Evolutionary conservation across 169 alveolate genomes (phyloP).

Genomic region (Plasmodium gonderi): DNA sequence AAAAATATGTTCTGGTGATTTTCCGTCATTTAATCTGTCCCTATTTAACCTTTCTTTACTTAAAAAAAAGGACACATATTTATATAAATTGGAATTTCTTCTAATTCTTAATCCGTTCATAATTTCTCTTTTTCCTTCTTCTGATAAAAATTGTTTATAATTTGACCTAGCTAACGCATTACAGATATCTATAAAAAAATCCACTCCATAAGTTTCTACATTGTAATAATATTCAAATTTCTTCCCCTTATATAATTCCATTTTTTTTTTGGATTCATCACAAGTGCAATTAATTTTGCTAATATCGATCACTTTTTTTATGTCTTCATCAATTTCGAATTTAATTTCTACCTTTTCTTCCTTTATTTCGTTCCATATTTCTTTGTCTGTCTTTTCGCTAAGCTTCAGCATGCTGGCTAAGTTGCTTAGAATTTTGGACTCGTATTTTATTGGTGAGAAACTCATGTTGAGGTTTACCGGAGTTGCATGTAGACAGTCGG

Average conservation of each 20-base stretch:
- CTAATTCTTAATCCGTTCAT: constrained; percentile 66
- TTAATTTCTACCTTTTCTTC: background rate
- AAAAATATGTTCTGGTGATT: constrained; percentile 55
- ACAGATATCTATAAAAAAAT: constrained; percentile 70
- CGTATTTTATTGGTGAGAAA: constrained; percentile 43
- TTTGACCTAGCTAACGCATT: constrained; percentile 61
- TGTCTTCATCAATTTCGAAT: constrained; percentile 74
- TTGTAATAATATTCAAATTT: constrained; percentile 55
- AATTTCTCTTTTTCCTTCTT: constrained; percentile 72
- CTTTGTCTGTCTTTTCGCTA: constrained; percentile 50
- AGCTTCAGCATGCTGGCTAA: constrained; percentile 60
- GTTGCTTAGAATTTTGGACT: constrained; percentile 45
- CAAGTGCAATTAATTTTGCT: constrained; percentile 74
- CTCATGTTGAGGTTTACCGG: constrained; percentile 31
- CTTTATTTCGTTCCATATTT: constrained; percentile 39
- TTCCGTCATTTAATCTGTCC: constrained; percentile 68
- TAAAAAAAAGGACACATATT: constrained; percentile 73
- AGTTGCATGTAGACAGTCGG: background rate
- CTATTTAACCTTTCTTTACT: constrained; percentile 73
- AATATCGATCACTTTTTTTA: constrained; percentile 27
- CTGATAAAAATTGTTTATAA: constrained; percentile 65
- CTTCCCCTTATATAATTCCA: constrained; percentile 42
- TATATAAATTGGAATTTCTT: constrained; percentile 72
- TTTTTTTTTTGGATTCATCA: constrained; percentile 64
- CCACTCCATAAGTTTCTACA: constrained; percentile 69